Conservation (phyloP, 148 eudicot genomes). For the Amaranthus palmeri region DNA sequence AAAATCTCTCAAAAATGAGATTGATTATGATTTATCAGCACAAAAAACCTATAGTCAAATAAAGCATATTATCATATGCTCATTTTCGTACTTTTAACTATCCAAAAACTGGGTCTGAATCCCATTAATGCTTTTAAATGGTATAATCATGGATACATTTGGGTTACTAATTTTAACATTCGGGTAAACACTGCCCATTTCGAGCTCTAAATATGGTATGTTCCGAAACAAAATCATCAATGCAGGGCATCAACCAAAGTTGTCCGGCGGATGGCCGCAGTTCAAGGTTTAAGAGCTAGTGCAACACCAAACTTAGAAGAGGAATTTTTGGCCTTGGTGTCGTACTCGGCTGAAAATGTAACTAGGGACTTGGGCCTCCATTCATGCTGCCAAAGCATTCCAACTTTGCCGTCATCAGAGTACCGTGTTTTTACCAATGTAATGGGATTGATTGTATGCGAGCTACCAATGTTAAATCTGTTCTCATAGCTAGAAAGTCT, state of each 20-base stretch:
- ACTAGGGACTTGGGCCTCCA: conserved; percentile 84
- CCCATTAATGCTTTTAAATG: conserved; percentile 20
- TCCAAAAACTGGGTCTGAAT: conserved; percentile 32
- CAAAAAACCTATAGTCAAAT: not conserved
- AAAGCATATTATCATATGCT: not conserved
- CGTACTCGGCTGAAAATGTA: conserved; percentile 72
- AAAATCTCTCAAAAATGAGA: conserved; percentile 7
- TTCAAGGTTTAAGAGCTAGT: conserved; percentile 78
- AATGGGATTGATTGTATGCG: conserved; percentile 45
- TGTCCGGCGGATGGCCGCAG: not conserved
- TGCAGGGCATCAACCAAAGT: conserved; percentile 2
- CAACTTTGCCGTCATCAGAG: conserved; percentile 57
- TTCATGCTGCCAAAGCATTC: conserved; percentile 68
- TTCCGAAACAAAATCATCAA: conserved; percentile 3
- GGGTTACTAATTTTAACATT: conserved; percentile 5
- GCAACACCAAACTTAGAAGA: conserved; percentile 65
- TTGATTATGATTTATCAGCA: conserved; percentile 12
- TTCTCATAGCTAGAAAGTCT: conserved; percentile 53
- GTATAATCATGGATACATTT: conserved; percentile 7
- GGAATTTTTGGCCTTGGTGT: conserved; percentile 48
- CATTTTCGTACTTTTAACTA: conserved; percentile 15
- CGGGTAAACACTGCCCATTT: conserved; percentile 19
- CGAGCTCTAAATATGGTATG: conserved; percentile 12
- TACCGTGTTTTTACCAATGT: conserved; percentile 63
- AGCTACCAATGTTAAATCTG: conserved; percentile 71